Evolutionary conservation across 2,329 filamentous ascomycete genomes (phyloP).

Genomic region (Chaetoscypha palmicola): DNA sequence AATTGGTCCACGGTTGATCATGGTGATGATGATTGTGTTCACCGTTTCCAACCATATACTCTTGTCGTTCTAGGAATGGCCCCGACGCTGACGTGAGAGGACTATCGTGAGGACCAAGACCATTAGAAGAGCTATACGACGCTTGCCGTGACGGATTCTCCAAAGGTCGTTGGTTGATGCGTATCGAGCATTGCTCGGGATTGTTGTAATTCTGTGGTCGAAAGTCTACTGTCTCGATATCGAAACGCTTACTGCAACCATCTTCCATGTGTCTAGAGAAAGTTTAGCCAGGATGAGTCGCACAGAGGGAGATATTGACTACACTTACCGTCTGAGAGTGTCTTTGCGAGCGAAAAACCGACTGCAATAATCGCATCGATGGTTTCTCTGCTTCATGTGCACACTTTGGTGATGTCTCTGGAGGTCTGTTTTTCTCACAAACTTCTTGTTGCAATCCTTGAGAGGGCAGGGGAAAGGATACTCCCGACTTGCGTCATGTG

Average conservation of each 20-base stretch:
- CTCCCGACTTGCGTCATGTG: slow-evolving; percentile 66
- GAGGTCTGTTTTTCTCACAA: slow-evolving; percentile 78
- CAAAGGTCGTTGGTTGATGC: slow-evolving; percentile 11
- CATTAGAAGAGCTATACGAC: slow-evolving; percentile 23
- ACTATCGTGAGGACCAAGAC: slow-evolving; percentile 15
- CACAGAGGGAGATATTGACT: not conserved
- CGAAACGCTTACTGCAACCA: slow-evolving; percentile 62
- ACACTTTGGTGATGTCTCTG: slow-evolving; percentile 57
- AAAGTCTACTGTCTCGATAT: slow-evolving; percentile 30
- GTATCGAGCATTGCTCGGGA: slow-evolving; percentile 14
- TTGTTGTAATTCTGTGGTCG: slow-evolving; percentile 23
- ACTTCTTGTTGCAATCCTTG: slow-evolving; percentile 62
- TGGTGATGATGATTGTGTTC: slow-evolving; percentile 7
- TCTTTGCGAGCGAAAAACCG: slow-evolving; percentile 73
- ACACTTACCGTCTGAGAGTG: slow-evolving; percentile 62
- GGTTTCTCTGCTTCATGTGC: slow-evolving; percentile 65
- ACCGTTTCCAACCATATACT: slow-evolving; percentile 16
- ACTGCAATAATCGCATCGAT: slow-evolving; percentile 63
- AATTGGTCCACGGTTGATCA: slow-evolving; percentile 15
- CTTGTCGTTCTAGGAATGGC: slow-evolving; percentile 20
- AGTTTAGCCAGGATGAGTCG: not conserved
- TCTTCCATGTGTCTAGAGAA: slow-evolving; percentile 65
- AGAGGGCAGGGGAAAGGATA: slow-evolving; percentile 64
- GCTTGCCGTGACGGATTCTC: slow-evolving; percentile 19
- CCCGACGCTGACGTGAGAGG: slow-evolving; percentile 24